Evolutionary conservation across 345 rosid species (phyloP).

Genomic region (Eucalyptus victrix): DNA sequence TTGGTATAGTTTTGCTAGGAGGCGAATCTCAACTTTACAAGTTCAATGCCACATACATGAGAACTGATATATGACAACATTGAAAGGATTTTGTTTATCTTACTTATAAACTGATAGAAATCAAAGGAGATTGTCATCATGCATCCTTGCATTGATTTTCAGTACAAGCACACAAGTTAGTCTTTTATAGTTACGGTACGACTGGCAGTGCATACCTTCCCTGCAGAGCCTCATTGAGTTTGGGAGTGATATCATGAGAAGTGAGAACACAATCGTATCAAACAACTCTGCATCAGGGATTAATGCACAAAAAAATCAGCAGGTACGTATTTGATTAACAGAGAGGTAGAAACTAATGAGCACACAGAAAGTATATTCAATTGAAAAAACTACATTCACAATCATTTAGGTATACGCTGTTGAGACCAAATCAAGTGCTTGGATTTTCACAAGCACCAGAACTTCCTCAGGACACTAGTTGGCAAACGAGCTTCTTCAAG

Average conservation of each 20-base stretch:
- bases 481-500: not conserved
- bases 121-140: not conserved
- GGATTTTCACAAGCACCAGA: not conserved
- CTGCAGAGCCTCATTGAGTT: not conserved
- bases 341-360: not conserved
- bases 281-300: not conserved
- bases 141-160: not conserved
- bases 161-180: not conserved
- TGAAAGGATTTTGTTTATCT: not conserved
- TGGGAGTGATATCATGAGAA: not conserved
- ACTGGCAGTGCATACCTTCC: accelerated
- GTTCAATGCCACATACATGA: not conserved
- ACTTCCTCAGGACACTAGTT: not conserved
- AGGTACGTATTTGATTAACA: not conserved
- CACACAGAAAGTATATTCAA: not conserved
- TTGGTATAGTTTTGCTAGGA: not conserved
- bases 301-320: too few species aligned
- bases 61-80: not conserved
- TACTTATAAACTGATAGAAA: not conserved
- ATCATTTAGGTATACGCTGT: not conserved
- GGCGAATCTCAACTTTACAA: not conserved
- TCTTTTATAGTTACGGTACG: accelerated
- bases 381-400: not conserved
- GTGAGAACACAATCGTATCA: not conserved
- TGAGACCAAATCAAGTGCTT: not conserved